A percentile compares a stretch with the other conserved stretches of the same genome.
These are phyloP conservation scores for Penicillium desertorum DNA, from an alignment of 495 filamentous ascomycete genomes.

Conservation along the genomic window DNA sequence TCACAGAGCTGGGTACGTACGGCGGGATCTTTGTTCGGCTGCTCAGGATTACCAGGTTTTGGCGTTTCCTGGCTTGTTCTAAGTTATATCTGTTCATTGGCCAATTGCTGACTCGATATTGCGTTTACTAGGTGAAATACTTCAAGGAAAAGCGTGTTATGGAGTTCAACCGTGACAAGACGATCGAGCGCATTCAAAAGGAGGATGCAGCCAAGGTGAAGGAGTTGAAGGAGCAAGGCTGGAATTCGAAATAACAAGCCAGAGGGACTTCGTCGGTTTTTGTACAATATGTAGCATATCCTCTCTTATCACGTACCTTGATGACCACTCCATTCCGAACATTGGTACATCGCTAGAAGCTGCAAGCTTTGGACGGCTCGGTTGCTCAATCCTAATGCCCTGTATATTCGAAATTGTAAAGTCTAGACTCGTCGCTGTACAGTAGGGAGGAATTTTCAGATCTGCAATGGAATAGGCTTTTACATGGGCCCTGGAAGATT, in stretches of 20 bases:
- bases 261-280: neutral
- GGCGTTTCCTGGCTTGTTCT: neutral
- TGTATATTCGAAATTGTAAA: neutral
- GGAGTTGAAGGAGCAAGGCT: slow-evolving; percentile 51
- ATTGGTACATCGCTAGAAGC: slow-evolving; percentile 1
- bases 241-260: slow-evolving; percentile 27
- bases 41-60: slow-evolving; percentile 9
- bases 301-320: slow-evolving; percentile 24
- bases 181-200: slow-evolving; percentile 71
- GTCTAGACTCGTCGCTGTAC: neutral
- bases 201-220: slow-evolving; percentile 67
- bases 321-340: slow-evolving; percentile 16
- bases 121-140: slow-evolving; percentile 73
- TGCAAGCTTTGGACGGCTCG: neutral
- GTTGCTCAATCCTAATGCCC: neutral
- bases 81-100: neutral
- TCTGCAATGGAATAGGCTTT: too few relatives aligned
- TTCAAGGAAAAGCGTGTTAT: slow-evolving; percentile 95
- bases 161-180: slow-evolving; percentile 79
- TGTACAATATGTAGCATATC: slow-evolving; percentile 37
- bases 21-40: neutral
- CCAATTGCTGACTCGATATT: slow-evolving; percentile 16
- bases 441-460: too few relatives aligned
- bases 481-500: too few relatives aligned
- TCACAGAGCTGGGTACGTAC: slow-evolving; percentile 74